Evolutionary conservation across 1,284 basidiomycete genomes (phyloP).

Genomic region (Ganoderma meredithae): DNA sequence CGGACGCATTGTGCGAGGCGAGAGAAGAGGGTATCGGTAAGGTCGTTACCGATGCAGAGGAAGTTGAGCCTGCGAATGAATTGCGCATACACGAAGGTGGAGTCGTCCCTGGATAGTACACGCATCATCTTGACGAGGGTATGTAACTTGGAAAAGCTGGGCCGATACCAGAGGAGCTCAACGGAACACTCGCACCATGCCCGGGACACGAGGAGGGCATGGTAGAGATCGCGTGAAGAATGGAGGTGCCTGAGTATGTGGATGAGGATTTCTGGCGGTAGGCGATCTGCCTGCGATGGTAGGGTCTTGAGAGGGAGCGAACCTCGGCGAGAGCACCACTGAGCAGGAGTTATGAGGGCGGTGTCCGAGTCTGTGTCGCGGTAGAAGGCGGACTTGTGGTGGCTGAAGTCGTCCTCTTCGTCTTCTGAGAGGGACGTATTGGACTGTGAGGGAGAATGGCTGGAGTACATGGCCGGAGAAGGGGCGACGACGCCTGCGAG

Average conservation of each 20-base stretch:
- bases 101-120: slow-evolving; percentile 63
- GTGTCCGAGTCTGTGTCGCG: slow-evolving; percentile 45
- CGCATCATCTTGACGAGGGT: slow-evolving; percentile 84
- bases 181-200: slow-evolving; percentile 97
- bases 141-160: slow-evolving; percentile 74
- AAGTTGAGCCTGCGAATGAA: slow-evolving; percentile 96
- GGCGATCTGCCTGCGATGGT: slow-evolving; percentile 54
- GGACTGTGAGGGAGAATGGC: slow-evolving; percentile 63
- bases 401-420: slow-evolving; percentile 65
- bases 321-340: slow-evolving; percentile 61
- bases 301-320: slow-evolving; percentile 37
- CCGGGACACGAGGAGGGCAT: slow-evolving; percentile 84
- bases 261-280: slow-evolving; percentile 94
- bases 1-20: slow-evolving; percentile 81
- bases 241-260: slow-evolving; percentile 91
- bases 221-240: slow-evolving; percentile 76
- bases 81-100: slow-evolving; percentile 88
- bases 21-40: slow-evolving; percentile 83
- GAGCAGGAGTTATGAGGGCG: slow-evolving; percentile 62
- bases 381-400: slow-evolving; percentile 56
- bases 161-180: slow-evolving; percentile 95
- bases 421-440: slow-evolving; percentile 65
- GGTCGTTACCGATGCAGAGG: slow-evolving; percentile 71
- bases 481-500: not conserved
- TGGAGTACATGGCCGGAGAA: slow-evolving; percentile 53